phyloP scores from a whole-genome alignment of 768 basidiomycete species.

The Mycena rosella region DNA sequence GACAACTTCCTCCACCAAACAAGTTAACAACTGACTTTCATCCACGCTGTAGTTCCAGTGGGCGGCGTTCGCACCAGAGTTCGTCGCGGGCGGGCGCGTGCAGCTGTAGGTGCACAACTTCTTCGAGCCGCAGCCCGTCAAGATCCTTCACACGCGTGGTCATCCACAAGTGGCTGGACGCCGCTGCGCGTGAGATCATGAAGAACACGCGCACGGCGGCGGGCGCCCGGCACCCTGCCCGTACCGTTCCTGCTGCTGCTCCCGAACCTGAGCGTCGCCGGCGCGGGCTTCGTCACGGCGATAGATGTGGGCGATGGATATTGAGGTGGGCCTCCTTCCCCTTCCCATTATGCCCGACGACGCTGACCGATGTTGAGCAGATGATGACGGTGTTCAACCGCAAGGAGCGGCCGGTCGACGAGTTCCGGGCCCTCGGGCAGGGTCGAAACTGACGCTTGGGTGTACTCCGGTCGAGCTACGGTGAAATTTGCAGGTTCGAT shows the following conservation, averaged over 20 bases:
- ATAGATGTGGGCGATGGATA: too few species aligned
- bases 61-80: slow-evolving; percentile 41
- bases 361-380: slow-evolving; percentile 35
- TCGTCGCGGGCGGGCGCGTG: slow-evolving; percentile 41
- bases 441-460: slow-evolving; percentile 49
- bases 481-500: too few species aligned
- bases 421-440: slow-evolving; percentile 41
- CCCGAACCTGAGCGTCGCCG: slow-evolving; percentile 41
- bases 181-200: slow-evolving; percentile 38
- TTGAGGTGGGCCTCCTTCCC: slow-evolving; percentile 32
- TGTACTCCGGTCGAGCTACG: too few species aligned
- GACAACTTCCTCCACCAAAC: too few species aligned
- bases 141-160: slow-evolving; percentile 40
- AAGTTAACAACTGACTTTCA: neutral
- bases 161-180: slow-evolving; percentile 45
- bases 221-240: slow-evolving; percentile 21
- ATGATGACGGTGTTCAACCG: slow-evolving; percentile 45
- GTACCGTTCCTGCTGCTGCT: slow-evolving; percentile 44
- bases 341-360: neutral
- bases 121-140: slow-evolving; percentile 41
- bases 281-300: slow-evolving; percentile 34
- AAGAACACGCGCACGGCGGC: slow-evolving; percentile 38
- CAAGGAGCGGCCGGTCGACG: slow-evolving; percentile 44
- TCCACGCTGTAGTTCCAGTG: slow-evolving; percentile 41
- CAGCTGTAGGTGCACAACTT: slow-evolving; percentile 48